Evolutionary conservation across 352 stramenopile species (phyloP), one percentile per base, ranked within the genome.

Genomic region (Phytophthora pistaciae): DNA sequence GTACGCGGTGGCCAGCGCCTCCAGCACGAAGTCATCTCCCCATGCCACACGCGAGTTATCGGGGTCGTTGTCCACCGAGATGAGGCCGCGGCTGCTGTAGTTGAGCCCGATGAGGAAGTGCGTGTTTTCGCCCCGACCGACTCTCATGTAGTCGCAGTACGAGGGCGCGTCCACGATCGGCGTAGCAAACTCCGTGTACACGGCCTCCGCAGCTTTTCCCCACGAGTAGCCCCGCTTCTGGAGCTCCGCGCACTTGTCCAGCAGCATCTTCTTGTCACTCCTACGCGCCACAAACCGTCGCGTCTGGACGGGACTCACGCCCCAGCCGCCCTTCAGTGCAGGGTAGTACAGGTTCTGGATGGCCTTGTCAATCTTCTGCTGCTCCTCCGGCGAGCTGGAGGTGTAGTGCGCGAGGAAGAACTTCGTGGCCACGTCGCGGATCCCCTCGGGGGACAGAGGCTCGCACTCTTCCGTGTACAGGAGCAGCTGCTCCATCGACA

Each of bases 281-380:
- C 79, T 76, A 50, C 70, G 79, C 5, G 85, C 90, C 13, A 96
- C 84, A 64, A 92, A 94, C 31, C 90, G 87, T 8, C 90, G 85
- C 38, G 88, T 94, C 61, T 96, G 90, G 29, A 94, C 84, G 7
- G 88, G 84, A 75, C 85, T 94, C 46, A 96, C 90, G 42, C 88
- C 88, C 90, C 90, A 96, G 1, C 90, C 90, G 14, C 90, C 88
- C 54, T 91, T 83, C 27, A 96, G 75, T 54, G 87, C 88, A 13
- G 90, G 90, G 66, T 88, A 92, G 80, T 96, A 96, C 40, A 96
- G 56, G 53, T 96, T 95, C 46, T 91, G 86, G 60, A 96, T 95
- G 29, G 90, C 85, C 36, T 83, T 91, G 67, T 95, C 85, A 21
- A 94, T 95, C 63, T 93, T 93, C 54, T 80, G 77, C 64, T 91